A percentile compares a stretch with the other conserved stretches of the same genome.
Evolutionary conservation across 2,329 filamentous ascomycete genomes (phyloP).

Genomic region (Trichophyton benhamiae): DNA sequence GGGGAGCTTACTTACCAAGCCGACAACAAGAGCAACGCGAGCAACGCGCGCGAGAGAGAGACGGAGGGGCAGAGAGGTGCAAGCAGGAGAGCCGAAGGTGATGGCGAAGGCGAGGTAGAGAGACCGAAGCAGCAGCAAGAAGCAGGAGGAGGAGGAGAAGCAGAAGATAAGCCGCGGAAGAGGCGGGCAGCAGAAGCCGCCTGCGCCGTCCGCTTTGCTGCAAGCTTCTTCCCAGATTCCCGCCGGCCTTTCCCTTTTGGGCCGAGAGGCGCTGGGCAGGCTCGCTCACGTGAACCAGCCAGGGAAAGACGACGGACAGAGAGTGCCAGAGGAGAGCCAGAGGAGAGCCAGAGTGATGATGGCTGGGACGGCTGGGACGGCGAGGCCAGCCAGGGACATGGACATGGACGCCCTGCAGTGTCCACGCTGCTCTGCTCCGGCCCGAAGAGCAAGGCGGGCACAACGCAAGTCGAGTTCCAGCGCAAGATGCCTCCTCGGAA

Average conservation of each 20-base stretch:
- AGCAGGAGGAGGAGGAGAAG: slow-evolving; percentile 1
- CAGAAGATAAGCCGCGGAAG: neutral
- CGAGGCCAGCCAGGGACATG: too few relatives aligned
- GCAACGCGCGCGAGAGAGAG: neutral
- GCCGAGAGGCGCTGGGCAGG: neutral
- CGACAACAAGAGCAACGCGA: neutral
- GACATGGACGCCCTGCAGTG: neutral
- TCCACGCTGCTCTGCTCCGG: neutral
- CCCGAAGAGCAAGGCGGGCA: neutral
- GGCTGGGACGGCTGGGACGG: too few relatives aligned
- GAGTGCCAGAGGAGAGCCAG: neutral
- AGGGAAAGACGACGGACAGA: neutral
- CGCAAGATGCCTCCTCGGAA: neutral
- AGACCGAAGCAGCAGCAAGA: neutral
- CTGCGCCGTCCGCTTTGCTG: neutral
- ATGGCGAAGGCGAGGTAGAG: neutral
- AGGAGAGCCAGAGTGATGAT: too few relatives aligned
- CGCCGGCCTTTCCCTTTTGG: slow-evolving; percentile 2
- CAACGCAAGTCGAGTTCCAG: too few relatives aligned
- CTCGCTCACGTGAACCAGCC: neutral
- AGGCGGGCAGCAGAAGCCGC: neutral
- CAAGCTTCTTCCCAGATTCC: slow-evolving; percentile 1
- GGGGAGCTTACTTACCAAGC: neutral
- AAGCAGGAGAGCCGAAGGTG: too few relatives aligned
- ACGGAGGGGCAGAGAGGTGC: neutral